phyloP scores from a whole-genome alignment of 2,329 filamentous ascomycete species.

The Furcasterigmium sp. region DNA sequence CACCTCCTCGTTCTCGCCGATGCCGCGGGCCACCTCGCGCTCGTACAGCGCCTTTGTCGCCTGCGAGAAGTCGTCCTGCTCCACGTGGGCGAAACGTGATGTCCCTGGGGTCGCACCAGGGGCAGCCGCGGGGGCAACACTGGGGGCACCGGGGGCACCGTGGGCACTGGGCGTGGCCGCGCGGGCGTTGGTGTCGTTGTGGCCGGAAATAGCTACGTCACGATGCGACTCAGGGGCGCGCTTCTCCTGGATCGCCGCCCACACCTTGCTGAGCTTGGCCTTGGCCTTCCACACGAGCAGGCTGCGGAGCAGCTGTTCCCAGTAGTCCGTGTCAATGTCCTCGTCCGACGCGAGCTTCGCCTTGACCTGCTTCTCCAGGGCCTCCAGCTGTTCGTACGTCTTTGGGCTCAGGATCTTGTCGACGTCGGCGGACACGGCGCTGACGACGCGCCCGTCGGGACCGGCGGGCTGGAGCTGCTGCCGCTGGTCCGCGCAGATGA shows the following conservation, averaged over 20 bases:
- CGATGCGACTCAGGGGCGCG: constrained; percentile 27
- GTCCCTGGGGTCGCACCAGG: constrained; percentile 44
- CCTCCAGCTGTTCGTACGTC: constrained; percentile 77
- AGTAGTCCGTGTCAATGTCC: constrained; percentile 93
- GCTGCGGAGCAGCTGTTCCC: constrained; percentile 85
- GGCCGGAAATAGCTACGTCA: too few species aligned
- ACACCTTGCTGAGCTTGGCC: constrained; percentile 74
- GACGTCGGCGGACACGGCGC: constrained; percentile 80
- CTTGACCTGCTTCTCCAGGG: constrained; percentile 80
- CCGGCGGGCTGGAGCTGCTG: constrained; percentile 57
- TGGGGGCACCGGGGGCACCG: too few species aligned
- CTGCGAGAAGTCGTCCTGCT: constrained; percentile 77
- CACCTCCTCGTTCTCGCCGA: constrained; percentile 92
- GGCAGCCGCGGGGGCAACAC: too few species aligned
- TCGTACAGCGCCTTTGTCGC: constrained; percentile 88
- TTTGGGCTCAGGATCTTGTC: constrained; percentile 84
- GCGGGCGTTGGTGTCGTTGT: too few species aligned
- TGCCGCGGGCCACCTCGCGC: constrained; percentile 83
- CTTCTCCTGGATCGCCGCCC: constrained; percentile 66
- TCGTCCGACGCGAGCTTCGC: constrained; percentile 83
- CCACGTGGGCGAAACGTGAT: constrained; percentile 63
- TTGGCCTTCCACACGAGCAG: constrained; percentile 88
- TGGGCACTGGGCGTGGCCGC: too few species aligned
- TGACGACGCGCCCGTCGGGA: constrained; percentile 69
- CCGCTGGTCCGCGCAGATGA: constrained; percentile 72